Evolutionary conservation across 148 eudicot genomes (phyloP), one percentile per base, ranked within the genome.

Genomic region (Talinum fruticosum): DNA sequence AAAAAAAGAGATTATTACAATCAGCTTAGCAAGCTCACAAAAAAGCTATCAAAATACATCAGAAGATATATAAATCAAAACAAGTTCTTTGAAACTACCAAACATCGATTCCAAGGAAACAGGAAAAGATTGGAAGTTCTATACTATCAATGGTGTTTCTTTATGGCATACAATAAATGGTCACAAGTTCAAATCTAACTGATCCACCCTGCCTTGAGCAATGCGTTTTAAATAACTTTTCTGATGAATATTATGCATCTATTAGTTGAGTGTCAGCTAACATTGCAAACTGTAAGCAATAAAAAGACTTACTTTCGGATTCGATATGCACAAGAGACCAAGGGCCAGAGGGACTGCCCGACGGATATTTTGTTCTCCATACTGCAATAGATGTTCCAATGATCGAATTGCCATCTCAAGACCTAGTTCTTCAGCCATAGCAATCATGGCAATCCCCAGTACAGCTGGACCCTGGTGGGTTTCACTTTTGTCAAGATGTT

Each of bases 391-490:
- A 87, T 96, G 99, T 78, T 96, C 97, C 74, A 96, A 73, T 16
- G 95, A 93, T 49, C 97, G 97, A 82, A 96, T 91, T 34, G 94
- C 93, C 99, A 96, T 96, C 59, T 93, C 97, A 59, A 89, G 76
- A 24, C 99, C 97, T 33, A 93, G 75, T 75, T 96, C 99, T 84
- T 96, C 99, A 47, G 97, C 97, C 99, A 96, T 96, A 45, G 99
- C 91, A 44, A 96, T 90, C 99, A 96, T 93, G 72, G 97, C 97
- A 78, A 96, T 89, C 32, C 97, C 99, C 67, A 96, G 85, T 61
- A 96, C 99, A 62, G 97, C 97, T 45, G 99, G 94, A 73, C 99
- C 99, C 78, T 96, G 99, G 73, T 90, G 93, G 67, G 89, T 85
- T 82, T 91, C 97, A 45, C 93, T 90, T 85, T 93, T 96, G 78